Conservation (phyloP, 2,329 filamentous ascomycete species). For the Aspergillus unguis region DNA sequence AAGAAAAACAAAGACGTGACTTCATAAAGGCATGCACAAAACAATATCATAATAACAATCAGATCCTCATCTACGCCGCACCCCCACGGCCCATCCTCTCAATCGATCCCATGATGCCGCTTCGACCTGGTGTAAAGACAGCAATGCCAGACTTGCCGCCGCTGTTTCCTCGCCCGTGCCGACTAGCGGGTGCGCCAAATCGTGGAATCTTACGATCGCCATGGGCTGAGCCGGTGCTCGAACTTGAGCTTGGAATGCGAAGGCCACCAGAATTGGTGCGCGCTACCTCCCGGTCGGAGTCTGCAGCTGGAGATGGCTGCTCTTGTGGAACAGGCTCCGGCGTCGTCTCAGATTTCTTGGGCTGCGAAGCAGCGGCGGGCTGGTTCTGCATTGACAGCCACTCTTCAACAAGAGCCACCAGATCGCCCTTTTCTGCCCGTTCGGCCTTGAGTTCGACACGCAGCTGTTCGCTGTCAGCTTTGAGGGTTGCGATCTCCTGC, state of each 20-base stretch:
- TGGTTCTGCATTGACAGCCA: conserved; percentile 41
- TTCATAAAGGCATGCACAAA: not conserved
- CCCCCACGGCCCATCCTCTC: conserved; percentile 72
- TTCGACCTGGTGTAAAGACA: conserved; percentile 50
- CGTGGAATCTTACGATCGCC: conserved; percentile 31
- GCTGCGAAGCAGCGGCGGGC: conserved; percentile 7
- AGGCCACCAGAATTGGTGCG: conserved; percentile 30
- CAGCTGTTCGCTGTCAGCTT: conserved; percentile 65
- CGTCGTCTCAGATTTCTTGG: conserved; percentile 10
- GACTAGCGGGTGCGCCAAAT: conserved; percentile 27
- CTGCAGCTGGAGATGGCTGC: conserved; percentile 18
- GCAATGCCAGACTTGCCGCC: conserved; percentile 37
- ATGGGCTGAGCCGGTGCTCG: conserved; percentile 14
- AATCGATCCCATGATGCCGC: conserved; percentile 78
- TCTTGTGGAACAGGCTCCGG: conserved; percentile 10
- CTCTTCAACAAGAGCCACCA: conserved; percentile 47
- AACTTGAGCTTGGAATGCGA: conserved; percentile 30
- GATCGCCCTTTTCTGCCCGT: conserved; percentile 49
- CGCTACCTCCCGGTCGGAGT: conserved; percentile 19
- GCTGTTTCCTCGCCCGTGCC: conserved; percentile 35
- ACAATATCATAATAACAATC: not conserved
- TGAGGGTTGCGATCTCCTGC: conserved; percentile 67
- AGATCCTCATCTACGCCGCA: not conserved
- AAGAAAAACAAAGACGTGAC: not conserved
- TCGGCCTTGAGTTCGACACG: conserved; percentile 55